Conservation (phyloP, 2,329 filamentous ascomycete species). For the Aureobasidium vineae region DNA sequence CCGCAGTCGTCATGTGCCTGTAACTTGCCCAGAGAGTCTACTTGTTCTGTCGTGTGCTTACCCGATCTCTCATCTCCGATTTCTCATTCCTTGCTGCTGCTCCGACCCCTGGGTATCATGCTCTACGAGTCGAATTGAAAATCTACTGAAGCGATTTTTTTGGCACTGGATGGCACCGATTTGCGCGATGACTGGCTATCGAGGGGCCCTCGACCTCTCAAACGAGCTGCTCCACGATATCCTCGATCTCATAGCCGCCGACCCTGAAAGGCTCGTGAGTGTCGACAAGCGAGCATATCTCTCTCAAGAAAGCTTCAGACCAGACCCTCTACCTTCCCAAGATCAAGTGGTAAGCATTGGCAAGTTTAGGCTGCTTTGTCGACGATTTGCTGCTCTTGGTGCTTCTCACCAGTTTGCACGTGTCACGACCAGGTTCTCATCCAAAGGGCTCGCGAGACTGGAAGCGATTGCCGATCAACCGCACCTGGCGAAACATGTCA, state of each 20-base stretch:
- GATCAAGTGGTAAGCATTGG: slow-evolving; percentile 48
- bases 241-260: slow-evolving; percentile 53
- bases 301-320: slow-evolving; percentile 53
- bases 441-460: slow-evolving; percentile 50
- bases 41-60: slow-evolving; percentile 17
- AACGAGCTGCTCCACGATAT: slow-evolving; percentile 53
- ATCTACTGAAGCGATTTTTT: no score
- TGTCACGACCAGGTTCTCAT: slow-evolving; percentile 53
- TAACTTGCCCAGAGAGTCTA: slow-evolving; percentile 1
- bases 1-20: slow-evolving; percentile 25
- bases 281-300: slow-evolving; percentile 53
- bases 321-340: slow-evolving; percentile 43
- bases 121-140: neutral
- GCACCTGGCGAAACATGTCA: slow-evolving; percentile 55
- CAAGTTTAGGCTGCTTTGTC: slow-evolving; percentile 50
- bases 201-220: slow-evolving; percentile 42
- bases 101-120: neutral
- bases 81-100: neutral
- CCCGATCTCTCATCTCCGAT: neutral
- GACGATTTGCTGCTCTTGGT: slow-evolving; percentile 52
- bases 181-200: slow-evolving; percentile 6
- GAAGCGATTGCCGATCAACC: slow-evolving; percentile 50
- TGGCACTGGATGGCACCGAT: neutral
- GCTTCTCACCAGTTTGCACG: slow-evolving; percentile 53
- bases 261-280: slow-evolving; percentile 51